Conservation (phyloP, 1,284 basidiomycete species). For the Takashimella koratensis region DNA sequence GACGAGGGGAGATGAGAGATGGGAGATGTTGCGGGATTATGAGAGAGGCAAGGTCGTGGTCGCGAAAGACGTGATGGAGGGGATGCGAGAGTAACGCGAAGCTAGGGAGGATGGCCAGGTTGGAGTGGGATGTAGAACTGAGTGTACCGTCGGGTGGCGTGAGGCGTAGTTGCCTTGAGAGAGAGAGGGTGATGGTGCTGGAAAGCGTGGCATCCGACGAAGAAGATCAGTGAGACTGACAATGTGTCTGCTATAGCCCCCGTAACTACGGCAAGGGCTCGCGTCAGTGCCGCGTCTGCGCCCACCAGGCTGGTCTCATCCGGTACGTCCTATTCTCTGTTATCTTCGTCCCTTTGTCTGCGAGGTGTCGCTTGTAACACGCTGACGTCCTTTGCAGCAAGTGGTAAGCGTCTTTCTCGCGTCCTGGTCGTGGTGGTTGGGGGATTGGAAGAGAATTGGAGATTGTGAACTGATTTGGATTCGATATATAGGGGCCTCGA, state of each 20-base stretch:
- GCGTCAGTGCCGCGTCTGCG: constrained; percentile 93
- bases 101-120: too few relatives aligned
- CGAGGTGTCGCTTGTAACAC: background rate
- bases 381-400: constrained; percentile 18
- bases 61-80: background rate
- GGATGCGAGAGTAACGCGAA: too few relatives aligned
- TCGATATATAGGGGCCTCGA: constrained; percentile 65
- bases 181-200: too few relatives aligned
- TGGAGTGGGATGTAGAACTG: too few relatives aligned
- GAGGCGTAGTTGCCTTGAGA: too few relatives aligned
- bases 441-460: background rate
- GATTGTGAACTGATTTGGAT: constrained; percentile 1
- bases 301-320: constrained; percentile 94
- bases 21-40: background rate
- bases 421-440: background rate
- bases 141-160: too few relatives aligned
- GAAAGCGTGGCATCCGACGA: too few relatives aligned
- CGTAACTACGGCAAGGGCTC: constrained; percentile 93
- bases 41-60: background rate
- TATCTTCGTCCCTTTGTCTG: background rate
- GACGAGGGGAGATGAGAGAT: background rate
- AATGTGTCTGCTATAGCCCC: constrained; percentile 53
- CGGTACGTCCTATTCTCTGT: constrained; percentile 47
- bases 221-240: too few relatives aligned
- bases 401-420: constrained; percentile 30